Evolutionary conservation across 805 yeast species (phyloP).

Genomic region (Monosporozyma yasuniensis): DNA sequence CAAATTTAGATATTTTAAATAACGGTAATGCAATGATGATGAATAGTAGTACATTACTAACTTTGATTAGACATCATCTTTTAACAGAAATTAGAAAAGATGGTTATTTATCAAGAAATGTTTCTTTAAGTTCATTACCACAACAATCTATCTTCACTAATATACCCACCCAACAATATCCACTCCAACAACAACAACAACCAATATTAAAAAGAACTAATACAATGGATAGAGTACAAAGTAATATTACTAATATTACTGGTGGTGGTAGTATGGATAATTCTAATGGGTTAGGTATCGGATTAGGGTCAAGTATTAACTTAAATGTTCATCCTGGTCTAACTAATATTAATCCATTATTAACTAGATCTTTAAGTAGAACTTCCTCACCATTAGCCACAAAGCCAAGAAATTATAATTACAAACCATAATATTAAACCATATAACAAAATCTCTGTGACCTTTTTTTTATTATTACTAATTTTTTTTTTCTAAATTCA

Average conservation of each 20-base stretch:
- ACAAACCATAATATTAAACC: neutral
- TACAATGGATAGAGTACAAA: conserved; percentile 1
- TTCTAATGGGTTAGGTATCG: neutral
- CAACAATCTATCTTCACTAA: conserved; percentile 5
- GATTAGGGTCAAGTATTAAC: neutral
- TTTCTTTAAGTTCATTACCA: conserved; percentile 20
- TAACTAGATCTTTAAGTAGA: conserved; percentile 3
- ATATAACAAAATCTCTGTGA: neutral
- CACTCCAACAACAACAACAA: neutral
- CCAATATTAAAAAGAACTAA: neutral
- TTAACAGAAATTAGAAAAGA: conserved; percentile 27
- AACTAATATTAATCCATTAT: neutral
- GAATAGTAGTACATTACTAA: conserved; percentile 31
- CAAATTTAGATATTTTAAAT: conserved; percentile 24
- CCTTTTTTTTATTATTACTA: neutral
- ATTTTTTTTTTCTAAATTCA: neutral
- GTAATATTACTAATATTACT: neutral
- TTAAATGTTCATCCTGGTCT: neutral
- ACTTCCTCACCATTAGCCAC: conserved; percentile 6
- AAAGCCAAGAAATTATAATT: neutral
- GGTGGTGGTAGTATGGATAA: neutral
- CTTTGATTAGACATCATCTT: conserved; percentile 33
- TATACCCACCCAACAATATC: neutral
- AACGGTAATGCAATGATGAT: neutral
- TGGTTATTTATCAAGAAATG: conserved; percentile 21